Conservation (phyloP, 2,329 filamentous ascomycete genomes). For the Xylaria sp. region DNA sequence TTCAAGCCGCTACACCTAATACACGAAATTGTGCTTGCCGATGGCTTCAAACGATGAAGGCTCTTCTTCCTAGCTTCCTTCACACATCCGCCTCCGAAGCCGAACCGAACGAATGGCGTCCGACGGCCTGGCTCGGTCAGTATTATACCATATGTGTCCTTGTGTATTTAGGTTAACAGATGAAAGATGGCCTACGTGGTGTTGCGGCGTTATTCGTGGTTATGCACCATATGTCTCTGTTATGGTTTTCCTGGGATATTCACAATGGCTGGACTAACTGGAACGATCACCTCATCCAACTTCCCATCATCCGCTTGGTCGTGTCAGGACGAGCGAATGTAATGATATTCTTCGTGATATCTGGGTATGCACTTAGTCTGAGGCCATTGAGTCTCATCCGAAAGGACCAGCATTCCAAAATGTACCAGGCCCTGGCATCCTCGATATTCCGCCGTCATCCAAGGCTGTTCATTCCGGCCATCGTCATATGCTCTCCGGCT, state of each 20-base stretch:
- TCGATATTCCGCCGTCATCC: conserved; percentile 46
- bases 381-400: conserved; percentile 49
- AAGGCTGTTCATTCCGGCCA: conserved; percentile 45
- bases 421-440: conserved; percentile 43
- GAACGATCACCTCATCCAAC: conserved; percentile 46
- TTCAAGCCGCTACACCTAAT: background rate
- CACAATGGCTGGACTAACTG: conserved; percentile 44
- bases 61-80: conserved; percentile 42
- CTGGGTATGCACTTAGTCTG: conserved; percentile 54
- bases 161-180: conserved; percentile 11
- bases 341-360: conserved; percentile 56
- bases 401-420: conserved; percentile 37
- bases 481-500: conserved; percentile 37
- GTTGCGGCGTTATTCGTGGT: conserved; percentile 67
- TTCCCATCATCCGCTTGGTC: conserved; percentile 52
- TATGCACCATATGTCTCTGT: conserved; percentile 55
- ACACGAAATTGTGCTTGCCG: background rate
- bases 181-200: conserved; percentile 62
- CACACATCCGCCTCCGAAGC: background rate
- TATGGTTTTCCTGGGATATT: conserved; percentile 47
- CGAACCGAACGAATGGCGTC: conserved; percentile 34
- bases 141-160: background rate
- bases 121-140: conserved; percentile 47
- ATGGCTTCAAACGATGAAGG: conserved; percentile 25
- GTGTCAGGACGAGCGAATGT: conserved; percentile 53